A percentile compares a stretch with the other conserved stretches of the same genome.
Evolutionary conservation across 2,329 filamentous ascomycete species (phyloP).

Genomic region (Capronia americana): DNA sequence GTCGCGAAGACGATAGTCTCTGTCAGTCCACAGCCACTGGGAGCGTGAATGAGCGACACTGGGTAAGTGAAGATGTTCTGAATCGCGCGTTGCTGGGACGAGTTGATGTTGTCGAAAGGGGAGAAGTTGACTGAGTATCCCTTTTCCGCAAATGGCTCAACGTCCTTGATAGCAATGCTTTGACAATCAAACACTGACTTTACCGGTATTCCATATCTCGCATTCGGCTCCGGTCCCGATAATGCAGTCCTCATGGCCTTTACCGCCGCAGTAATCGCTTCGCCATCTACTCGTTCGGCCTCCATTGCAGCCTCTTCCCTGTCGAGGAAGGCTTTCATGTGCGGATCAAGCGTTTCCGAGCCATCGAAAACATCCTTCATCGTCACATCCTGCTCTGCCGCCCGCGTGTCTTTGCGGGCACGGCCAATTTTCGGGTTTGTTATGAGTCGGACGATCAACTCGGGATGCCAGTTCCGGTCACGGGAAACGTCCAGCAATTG

Average conservation of each 20-base stretch:
- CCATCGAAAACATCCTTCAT: background rate
- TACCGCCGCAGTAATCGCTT: background rate
- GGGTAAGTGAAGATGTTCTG: slow-evolving; percentile 13
- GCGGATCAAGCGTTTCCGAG: background rate
- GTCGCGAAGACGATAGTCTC: background rate
- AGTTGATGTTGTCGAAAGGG: background rate
- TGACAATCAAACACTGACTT: background rate
- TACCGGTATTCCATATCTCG: background rate
- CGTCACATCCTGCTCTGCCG: background rate
- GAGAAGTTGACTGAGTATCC: slow-evolving; percentile 7
- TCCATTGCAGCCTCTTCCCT: slow-evolving; percentile 3
- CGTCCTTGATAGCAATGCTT: background rate
- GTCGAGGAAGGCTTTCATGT: background rate
- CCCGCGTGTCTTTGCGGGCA: background rate
- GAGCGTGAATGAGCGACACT: slow-evolving; percentile 11
- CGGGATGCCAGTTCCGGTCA: background rate
- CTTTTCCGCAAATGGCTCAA: slow-evolving; percentile 6
- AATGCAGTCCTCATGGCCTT: background rate
- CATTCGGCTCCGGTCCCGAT: background rate
- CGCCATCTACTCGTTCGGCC: background rate
- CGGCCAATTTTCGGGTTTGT: background rate
- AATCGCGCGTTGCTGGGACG: background rate
- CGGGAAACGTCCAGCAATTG: background rate
- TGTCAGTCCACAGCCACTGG: background rate
- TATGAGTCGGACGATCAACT: background rate